Base-by-base conservation (phyloP, 1,139 yeast species). In the Zygosaccharomyces sapae region DNA sequence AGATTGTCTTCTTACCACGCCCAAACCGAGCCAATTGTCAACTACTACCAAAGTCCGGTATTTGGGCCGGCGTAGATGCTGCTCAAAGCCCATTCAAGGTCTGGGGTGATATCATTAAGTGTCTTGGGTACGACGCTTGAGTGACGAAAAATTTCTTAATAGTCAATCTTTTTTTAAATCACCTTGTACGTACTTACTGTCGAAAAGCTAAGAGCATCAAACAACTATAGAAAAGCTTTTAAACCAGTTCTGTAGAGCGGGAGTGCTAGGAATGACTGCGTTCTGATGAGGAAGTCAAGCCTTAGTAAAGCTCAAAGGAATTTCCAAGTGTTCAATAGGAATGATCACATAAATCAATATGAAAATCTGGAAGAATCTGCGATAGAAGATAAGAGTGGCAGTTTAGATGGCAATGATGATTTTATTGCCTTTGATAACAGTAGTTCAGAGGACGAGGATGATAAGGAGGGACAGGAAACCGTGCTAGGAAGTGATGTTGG, bases 21-120 rank as follows among this genome's bases (percentile, higher is more conserved):
- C 67, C 97, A 92, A 79, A 94, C 98, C 63, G 97, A 88, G 72
- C 99, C 99, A 65, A 92, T 92, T 67, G 97, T 92, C 52, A 95
- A 83, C 43, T 94, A 89, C 80, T 92, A 94, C 81, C 83, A 81
- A 87, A 88, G 75, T 71, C 83, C 53, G 95, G 95, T 64, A 89
- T 92, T 74, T 92, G 98, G 98, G 68, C 81, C 49, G 96, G 96
- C 57, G 81, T 94, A 62, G 98, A 94, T 65, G 99, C 99, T 58
- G 81, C 97, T 52, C 95, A 92, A 76, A 74, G 82, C 62, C 98
- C 99, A 60, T 70, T 80, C 57, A 81, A 80, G 58, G 98, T 94
- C 58, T 92, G 97, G 97, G 62, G 74, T 52, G 90, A 86, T 65
- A 87, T 92, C 70, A 80, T 90, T 71, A 83, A 82, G 69, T 83